A percentile compares a stretch with the other conserved stretches of the same genome.
Conservation (phyloP, 1,284 basidiomycete genomes). For the Malassezia equina region DNA sequence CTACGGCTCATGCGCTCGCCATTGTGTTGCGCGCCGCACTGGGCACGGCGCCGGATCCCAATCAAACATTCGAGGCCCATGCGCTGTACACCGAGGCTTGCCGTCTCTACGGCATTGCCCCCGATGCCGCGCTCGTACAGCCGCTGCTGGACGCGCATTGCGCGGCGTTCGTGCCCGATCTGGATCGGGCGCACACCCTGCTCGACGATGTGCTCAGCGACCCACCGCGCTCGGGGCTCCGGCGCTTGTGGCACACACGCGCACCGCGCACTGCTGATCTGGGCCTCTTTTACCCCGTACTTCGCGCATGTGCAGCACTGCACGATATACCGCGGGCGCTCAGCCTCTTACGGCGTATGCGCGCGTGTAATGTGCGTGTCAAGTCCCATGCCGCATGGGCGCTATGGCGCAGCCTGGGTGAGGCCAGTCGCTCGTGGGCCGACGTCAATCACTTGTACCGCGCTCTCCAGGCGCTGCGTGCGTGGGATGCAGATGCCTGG, state of each 20-base stretch:
- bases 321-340: conserved; percentile 19
- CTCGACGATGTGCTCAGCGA: conserved; percentile 19
- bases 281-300: conserved; percentile 18
- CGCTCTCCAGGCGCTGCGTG: conserved; percentile 1
- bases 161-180: conserved; percentile 26
- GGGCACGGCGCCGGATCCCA: neutral
- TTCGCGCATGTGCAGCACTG: conserved; percentile 25
- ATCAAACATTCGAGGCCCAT: conserved; percentile 27
- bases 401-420: conserved; percentile 16
- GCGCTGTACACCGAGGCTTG: conserved; percentile 26
- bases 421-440: conserved; percentile 18
- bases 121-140: conserved; percentile 22
- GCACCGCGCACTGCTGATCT: conserved; percentile 1
- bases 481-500: neutral
- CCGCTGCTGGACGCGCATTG: conserved; percentile 31
- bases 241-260: neutral
- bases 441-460: conserved; percentile 26
- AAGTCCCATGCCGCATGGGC: conserved; percentile 8
- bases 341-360: conserved; percentile 18
- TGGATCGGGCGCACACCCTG: conserved; percentile 23
- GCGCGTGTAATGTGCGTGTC: conserved; percentile 10
- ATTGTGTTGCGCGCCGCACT: conserved; percentile 18
- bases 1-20: conserved; percentile 8
- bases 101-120: neutral
- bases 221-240: neutral